Evolutionary conservation across 116 monocot genomes (phyloP).

Genomic region (Dioscorea cayenensis): DNA sequence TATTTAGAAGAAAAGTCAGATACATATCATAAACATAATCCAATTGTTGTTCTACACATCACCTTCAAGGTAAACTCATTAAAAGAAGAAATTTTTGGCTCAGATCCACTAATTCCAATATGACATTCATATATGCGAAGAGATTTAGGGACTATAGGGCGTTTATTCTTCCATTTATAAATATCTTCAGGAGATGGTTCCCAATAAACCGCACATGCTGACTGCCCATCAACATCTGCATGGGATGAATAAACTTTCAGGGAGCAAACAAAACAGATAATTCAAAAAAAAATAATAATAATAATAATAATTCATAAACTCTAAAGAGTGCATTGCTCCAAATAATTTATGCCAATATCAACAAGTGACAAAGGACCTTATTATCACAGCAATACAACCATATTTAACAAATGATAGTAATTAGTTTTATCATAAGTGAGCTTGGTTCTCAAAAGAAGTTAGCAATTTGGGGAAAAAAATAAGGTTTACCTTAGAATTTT

Average conservation of each 20-base stretch:
- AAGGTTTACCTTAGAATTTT: no score
- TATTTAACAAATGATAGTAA: no score
- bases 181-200: constrained; percentile 82
- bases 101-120: constrained; percentile 87
- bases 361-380: no score
- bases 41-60: constrained; percentile 4
- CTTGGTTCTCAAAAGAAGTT: no score
- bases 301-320: no score
- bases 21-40: background rate
- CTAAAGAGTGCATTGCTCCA: background rate
- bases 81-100: constrained; percentile 82
- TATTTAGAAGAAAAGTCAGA: background rate
- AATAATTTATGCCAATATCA: no score
- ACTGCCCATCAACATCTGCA: constrained; percentile 67
- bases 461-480: no score
- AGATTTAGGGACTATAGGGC: constrained; percentile 62
- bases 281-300: no score
- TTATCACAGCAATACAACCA: no score
- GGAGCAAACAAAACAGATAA: background rate
- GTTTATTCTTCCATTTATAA: constrained; percentile 70
- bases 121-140: constrained; percentile 97
- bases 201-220: constrained; percentile 87
- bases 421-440: no score
- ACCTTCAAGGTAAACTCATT: constrained; percentile 81
- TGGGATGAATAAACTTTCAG: background rate